These are phyloP conservation scores for Parsonsia alboflavescens DNA, from an alignment of 257 asterid species.

Conservation along the genomic window DNA sequence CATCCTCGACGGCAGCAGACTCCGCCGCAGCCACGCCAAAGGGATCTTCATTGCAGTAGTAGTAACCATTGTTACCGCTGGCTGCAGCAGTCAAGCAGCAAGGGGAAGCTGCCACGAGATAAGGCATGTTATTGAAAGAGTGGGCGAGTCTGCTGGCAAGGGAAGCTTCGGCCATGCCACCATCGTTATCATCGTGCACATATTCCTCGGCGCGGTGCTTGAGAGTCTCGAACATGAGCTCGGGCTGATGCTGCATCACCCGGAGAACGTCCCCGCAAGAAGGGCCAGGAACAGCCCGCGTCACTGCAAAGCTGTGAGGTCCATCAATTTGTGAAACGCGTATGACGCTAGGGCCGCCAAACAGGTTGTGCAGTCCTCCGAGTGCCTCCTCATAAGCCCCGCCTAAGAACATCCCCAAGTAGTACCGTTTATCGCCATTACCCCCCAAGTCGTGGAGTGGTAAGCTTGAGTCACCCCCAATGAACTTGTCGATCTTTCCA, in stretches of 20 bases:
- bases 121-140: constrained; percentile 84
- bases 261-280: constrained; percentile 79
- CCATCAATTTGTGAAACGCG: constrained; percentile 81
- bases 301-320: constrained; percentile 77
- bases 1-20: constrained; percentile 64
- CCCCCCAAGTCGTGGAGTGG: constrained; percentile 67
- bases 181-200: constrained; percentile 21
- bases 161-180: constrained; percentile 13
- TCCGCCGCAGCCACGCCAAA: constrained; percentile 34
- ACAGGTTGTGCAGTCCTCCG: constrained; percentile 84
- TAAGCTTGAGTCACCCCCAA: constrained; percentile 88
- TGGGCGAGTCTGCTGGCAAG: constrained; percentile 50
- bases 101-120: constrained; percentile 43
- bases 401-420: constrained; percentile 86
- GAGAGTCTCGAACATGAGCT: constrained; percentile 82
- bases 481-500: constrained; percentile 83
- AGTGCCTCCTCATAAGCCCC: constrained; percentile 98
- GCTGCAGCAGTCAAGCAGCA: constrained; percentile 60
- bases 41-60: constrained; percentile 48
- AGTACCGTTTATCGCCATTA: constrained; percentile 39
- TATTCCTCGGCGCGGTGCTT: constrained; percentile 76
- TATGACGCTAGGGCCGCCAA: constrained; percentile 86
- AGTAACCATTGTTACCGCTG: constrained; percentile 36
- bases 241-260: constrained; percentile 89
- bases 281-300: constrained; percentile 69